Percentiles rank a stretch among this genome's conserved stretches.
Evolutionary conservation across 2,329 filamentous ascomycete species (phyloP).

Genomic region (Chrysoporthe cubensis): DNA sequence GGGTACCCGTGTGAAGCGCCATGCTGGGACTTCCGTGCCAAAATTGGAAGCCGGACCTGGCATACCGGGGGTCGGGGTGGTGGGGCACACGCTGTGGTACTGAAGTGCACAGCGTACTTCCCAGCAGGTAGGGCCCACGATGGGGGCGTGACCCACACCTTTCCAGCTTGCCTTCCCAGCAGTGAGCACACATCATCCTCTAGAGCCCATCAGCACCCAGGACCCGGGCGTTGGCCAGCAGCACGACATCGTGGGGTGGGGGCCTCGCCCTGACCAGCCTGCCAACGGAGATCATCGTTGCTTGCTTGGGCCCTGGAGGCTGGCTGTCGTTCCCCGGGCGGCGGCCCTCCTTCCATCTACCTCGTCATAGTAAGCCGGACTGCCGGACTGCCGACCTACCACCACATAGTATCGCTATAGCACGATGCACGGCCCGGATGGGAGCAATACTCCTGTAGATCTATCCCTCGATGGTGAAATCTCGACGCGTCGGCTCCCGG

Average conservation of each 20-base stretch:
- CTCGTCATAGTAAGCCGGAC: background rate
- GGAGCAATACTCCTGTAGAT: background rate
- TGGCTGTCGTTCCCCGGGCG: background rate
- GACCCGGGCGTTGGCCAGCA: background rate
- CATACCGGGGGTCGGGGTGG: background rate
- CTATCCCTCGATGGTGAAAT: background rate
- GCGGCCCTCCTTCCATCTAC: background rate
- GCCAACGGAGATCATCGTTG: background rate
- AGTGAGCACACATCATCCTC: background rate
- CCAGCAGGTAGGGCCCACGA: background rate
- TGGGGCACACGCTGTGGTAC: background rate
- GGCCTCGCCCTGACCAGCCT: background rate
- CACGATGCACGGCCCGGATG: background rate
- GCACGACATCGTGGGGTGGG: background rate
- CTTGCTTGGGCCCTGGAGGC: background rate
- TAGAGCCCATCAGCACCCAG: background rate
- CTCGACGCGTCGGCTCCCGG: background rate
- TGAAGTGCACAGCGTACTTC: background rate
- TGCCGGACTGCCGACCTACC: conserved; percentile 7
- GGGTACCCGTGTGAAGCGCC: background rate
- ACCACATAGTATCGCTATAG: background rate
- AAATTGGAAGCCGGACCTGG: conserved; percentile 19
- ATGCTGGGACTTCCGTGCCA: conserved; percentile 12
- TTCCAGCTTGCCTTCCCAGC: background rate
- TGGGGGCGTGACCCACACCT: background rate